Evolutionary conservation across 2,329 filamentous ascomycete genomes (phyloP).

Genomic region (Cladophialophora immunda): DNA sequence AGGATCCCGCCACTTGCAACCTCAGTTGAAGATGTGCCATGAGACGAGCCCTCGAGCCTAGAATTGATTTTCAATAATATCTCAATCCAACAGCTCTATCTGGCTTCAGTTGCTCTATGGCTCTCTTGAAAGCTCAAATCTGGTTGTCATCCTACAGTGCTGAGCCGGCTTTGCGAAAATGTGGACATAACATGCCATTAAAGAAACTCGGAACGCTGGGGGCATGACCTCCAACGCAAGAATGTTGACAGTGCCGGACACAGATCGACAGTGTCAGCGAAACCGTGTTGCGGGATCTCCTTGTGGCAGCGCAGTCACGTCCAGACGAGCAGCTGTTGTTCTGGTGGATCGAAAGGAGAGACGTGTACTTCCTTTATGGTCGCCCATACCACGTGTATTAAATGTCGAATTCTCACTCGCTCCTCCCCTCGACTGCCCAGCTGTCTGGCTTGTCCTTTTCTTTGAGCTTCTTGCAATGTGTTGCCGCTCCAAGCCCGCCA

Average conservation of each 20-base stretch:
- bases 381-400: background rate
- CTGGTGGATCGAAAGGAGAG: background rate
- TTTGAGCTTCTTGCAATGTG: background rate
- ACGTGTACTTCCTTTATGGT: background rate
- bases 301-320: background rate
- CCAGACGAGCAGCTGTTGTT: background rate
- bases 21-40: background rate
- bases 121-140: background rate
- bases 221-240: background rate
- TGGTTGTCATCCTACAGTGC: background rate
- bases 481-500: background rate
- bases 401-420: background rate
- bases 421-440: background rate
- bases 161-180: background rate
- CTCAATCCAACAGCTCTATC: background rate
- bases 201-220: background rate
- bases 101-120: background rate
- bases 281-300: background rate
- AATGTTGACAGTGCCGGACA: background rate
- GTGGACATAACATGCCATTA: background rate
- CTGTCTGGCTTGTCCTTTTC: background rate
- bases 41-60: background rate
- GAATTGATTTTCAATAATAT: background rate
- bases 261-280: background rate
- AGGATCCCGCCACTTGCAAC: background rate